Percentiles rank a stretch among this genome's conserved stretches.
These are phyloP conservation scores for Magnaporthiopsis rhizophila DNA, from an alignment of 2,329 filamentous ascomycete genomes.

Conservation along the genomic window DNA sequence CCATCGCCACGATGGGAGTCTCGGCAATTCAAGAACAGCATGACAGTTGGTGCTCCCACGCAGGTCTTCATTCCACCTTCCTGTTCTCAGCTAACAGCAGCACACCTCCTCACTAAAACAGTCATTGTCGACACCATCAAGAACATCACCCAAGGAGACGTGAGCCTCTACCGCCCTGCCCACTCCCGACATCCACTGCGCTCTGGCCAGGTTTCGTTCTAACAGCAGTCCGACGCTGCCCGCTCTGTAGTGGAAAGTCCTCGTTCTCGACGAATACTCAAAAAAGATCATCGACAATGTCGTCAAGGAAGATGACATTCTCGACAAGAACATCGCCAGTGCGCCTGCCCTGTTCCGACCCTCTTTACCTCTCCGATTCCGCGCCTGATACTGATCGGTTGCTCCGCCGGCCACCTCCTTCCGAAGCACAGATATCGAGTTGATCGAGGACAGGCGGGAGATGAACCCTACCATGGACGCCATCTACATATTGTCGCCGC, in stretches of 20 bases:
- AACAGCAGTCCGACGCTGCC: background rate
- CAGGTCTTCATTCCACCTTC: background rate
- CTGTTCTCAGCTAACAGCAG: background rate
- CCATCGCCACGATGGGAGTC: constrained; percentile 60
- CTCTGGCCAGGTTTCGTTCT: background rate
- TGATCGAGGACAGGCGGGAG: constrained; percentile 78
- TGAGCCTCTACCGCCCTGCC: constrained; percentile 33
- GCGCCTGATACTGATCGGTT: constrained; percentile 4
- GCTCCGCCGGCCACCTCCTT: background rate
- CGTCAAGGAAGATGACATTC: constrained; percentile 90
- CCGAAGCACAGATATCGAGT: constrained; percentile 69
- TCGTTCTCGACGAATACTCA: constrained; percentile 79
- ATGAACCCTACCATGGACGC: constrained; percentile 87
- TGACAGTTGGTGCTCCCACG: constrained; percentile 46
- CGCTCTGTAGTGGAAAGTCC: constrained; percentile 77
- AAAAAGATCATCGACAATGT: constrained; percentile 85
- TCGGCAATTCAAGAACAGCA: constrained; percentile 82
- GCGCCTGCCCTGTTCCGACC: constrained; percentile 25
- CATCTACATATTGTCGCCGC: constrained; percentile 82
- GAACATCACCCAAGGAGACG: constrained; percentile 72
- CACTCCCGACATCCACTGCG: background rate
- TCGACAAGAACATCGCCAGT: constrained; percentile 96
- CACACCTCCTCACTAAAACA: constrained; percentile 22
- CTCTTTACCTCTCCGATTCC: background rate
- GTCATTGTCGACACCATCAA: constrained; percentile 69